Conservation (phyloP, 1,284 basidiomycete genomes). For the Apiotrichum veenhuisii region DNA sequence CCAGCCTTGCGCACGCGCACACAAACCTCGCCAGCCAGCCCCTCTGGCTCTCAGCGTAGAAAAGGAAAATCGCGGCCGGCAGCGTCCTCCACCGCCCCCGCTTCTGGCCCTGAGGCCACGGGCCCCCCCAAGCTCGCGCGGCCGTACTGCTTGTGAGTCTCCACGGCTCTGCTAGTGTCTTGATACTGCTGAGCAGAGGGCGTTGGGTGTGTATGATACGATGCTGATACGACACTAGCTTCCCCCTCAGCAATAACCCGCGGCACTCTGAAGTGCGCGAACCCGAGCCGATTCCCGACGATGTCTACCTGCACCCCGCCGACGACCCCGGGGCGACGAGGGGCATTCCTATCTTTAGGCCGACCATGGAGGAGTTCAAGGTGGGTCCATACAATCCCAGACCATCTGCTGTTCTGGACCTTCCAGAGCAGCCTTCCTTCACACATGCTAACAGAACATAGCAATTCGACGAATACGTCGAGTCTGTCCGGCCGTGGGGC, state of each 20-base stretch:
- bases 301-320: constrained; percentile 52
- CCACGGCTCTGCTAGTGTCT: too few relatives aligned
- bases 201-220: too few relatives aligned
- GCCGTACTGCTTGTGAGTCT: constrained; percentile 16
- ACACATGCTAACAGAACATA: constrained; percentile 21
- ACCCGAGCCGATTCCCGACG: constrained; percentile 14
- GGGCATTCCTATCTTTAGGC: constrained; percentile 91
- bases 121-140: constrained; percentile 8
- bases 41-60: too few relatives aligned
- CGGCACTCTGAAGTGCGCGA: constrained; percentile 12
- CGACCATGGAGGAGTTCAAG: constrained; percentile 76
- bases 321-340: constrained; percentile 79
- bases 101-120: not conserved
- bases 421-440: not conserved
- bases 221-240: constrained; percentile 9
- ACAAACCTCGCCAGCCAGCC: too few relatives aligned
- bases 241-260: constrained; percentile 19
- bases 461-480: constrained; percentile 86
- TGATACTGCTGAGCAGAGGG: too few relatives aligned
- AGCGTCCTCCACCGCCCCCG: not conserved
- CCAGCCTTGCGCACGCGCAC: too few relatives aligned
- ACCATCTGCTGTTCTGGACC: too few relatives aligned
- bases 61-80: too few relatives aligned
- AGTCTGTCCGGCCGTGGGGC: constrained; percentile 80
- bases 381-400: too few relatives aligned